Evolutionary conservation across 306 rosid genomes (phyloP).

Genomic region (Ceratonia siliqua): DNA sequence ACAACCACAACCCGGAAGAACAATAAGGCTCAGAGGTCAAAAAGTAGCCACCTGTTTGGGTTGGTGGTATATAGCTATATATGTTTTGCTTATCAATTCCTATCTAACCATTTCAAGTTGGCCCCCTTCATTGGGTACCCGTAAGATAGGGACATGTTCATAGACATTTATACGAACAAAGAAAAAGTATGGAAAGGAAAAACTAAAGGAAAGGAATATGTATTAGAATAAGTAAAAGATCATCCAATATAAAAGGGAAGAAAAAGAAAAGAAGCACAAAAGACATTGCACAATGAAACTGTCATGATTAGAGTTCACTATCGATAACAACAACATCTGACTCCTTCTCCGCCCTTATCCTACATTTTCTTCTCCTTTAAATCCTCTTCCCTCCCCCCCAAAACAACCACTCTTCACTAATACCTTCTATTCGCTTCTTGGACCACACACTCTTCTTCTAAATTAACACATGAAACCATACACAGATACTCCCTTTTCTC

Average conservation of each 20-base stretch:
- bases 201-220: conserved; percentile 5
- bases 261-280: conserved; percentile 23
- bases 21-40: conserved; percentile 29
- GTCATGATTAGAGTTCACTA: conserved; percentile 42
- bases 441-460: conserved; percentile 24
- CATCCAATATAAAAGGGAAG: conserved; percentile 31
- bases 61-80: conserved; percentile 11
- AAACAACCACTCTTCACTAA: conserved; percentile 31
- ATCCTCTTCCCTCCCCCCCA: conserved; percentile 17
- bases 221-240: conserved; percentile 35
- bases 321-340: conserved; percentile 32
- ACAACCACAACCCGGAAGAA: conserved; percentile 24
- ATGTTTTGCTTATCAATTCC: conserved; percentile 27
- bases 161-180: conserved; percentile 2
- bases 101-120: conserved; percentile 30
- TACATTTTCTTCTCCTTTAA: conserved; percentile 31
- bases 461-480: conserved; percentile 24
- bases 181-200: conserved; percentile 9
- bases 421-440: background rate
- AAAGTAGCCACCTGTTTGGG: conserved; percentile 32
- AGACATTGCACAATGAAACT: conserved; percentile 44
- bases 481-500: background rate
- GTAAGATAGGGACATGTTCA: conserved; percentile 22
- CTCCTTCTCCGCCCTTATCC: conserved; percentile 42
- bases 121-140: too few species aligned